Base-by-base conservation (phyloP, 2,329 filamentous ascomycete species). In the Alternaria ventricosa region DNA sequence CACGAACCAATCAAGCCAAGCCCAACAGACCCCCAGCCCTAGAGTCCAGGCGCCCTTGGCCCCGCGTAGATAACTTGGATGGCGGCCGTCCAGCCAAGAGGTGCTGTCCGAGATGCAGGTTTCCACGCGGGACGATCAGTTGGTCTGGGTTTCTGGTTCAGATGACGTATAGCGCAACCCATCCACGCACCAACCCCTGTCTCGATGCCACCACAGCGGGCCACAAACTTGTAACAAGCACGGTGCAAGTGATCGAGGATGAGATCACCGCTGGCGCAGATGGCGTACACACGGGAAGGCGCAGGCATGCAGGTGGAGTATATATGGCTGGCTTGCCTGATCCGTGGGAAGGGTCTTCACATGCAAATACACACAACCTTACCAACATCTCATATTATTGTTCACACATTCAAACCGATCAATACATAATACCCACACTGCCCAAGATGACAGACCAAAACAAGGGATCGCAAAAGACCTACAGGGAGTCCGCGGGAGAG, bases 401-500 rank as follows among this genome's bases (percentile, higher is more conserved):
- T 13, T 30, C 30, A 33, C 7, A 33, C 30, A n/a, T 5, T 28
- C 23, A 7, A 23, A 43, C 6, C 10, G 18, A 36, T 8, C 13
- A 7, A 18, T 45, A 22, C 22, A 41, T n/a, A 49, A 1, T 8
- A 20, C 9, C 25, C 41, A 44, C 9, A 27, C 18, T 25, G 20
- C 13, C 22, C 57, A 59, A 56, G 8, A 64, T 65, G 50, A 5
- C 57, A 23, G 57, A 60, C 54, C 50, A 55, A 3, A 51, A 49
- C 28, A 58, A 63, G 22, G 27, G 44, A 18, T 49, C 53, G 10
- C 45, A 36, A 9, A 78, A 78, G 60, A 73, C 75, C 4, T 78
- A 79, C 73, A 75, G 68, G 62, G 57, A 78, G 36, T 62, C 71
- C 15, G 77, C 73, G 2, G 62, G 63, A 27, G 76, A 88, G 60